phyloP scores from a whole-genome alignment of 257 asterid species.

The Handroanthus guayacan region DNA sequence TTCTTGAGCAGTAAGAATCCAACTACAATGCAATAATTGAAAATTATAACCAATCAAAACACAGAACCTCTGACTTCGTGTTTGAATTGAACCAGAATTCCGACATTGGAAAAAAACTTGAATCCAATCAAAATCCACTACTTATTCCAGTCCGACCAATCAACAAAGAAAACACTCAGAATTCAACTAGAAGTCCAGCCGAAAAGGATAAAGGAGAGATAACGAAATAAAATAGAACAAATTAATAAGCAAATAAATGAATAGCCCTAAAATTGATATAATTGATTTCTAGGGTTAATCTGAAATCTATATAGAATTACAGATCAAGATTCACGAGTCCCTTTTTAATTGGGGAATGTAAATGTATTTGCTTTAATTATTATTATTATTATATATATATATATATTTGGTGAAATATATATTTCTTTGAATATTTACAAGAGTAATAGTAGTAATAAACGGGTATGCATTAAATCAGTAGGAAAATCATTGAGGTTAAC shows the following conservation, averaged over 20 bases:
- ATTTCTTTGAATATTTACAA: background rate
- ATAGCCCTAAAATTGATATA: background rate
- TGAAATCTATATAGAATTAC: background rate
- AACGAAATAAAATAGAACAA: background rate
- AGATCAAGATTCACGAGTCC: conserved; percentile 9
- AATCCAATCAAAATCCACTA: conserved; percentile 22
- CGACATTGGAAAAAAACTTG: conserved; percentile 12
- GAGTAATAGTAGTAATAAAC: no score
- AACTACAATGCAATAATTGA: background rate
- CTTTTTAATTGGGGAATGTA: conserved; percentile 4
- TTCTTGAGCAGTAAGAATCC: background rate
- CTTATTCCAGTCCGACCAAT: conserved; percentile 3
- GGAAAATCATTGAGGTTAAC: conserved; percentile 14
- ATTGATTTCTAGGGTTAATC: conserved; percentile 12
- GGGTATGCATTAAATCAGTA: background rate
- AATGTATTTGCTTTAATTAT: background rate
- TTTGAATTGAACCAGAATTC: conserved; percentile 12
- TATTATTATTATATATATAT: background rate
- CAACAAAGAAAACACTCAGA: background rate
- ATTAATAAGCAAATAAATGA: background rate
- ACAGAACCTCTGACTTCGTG: background rate
- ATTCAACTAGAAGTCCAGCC: conserved; percentile 5
- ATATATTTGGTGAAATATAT: background rate
- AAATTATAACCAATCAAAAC: conserved; percentile 12
- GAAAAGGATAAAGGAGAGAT: background rate